Conservation (phyloP, 371 early-diverging fungal genomes). For the Mucor racemosus region DNA sequence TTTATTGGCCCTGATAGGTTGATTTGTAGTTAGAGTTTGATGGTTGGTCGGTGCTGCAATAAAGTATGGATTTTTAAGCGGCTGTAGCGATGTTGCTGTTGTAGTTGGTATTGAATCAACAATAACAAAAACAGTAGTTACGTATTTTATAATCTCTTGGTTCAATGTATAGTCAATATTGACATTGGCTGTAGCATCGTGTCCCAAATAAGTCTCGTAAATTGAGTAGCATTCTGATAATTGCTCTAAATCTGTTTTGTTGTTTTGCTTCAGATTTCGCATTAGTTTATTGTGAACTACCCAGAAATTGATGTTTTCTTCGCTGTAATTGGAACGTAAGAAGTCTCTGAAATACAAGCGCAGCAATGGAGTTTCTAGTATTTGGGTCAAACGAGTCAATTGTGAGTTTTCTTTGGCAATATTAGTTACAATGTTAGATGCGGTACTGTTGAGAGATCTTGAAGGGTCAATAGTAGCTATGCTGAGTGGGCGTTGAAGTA, state of each 20-base stretch:
- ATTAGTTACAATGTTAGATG: not conserved
- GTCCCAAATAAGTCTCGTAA: constrained; percentile 60
- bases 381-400: constrained; percentile 51
- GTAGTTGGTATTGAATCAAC: not conserved
- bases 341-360: constrained; percentile 67
- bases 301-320: constrained; percentile 68
- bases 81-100: not conserved
- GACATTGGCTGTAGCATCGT: constrained; percentile 53
- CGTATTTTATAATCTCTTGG: constrained; percentile 44
- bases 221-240: constrained; percentile 58
- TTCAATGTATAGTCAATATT: constrained; percentile 58
- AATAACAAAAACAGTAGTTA: constrained; percentile 27
- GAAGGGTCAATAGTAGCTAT: constrained; percentile 22
- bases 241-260: constrained; percentile 33
- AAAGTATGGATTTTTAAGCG: not conserved
- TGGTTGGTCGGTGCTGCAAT: not conserved
- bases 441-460: constrained; percentile 11
- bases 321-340: constrained; percentile 64
- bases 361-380: constrained; percentile 59
- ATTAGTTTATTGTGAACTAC: constrained; percentile 50
- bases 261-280: constrained; percentile 21
- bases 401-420: constrained; percentile 20
- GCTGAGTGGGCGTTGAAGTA: constrained; percentile 17
- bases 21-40: not conserved
- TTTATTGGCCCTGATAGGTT: not conserved